A percentile compares a stretch with the other conserved stretches of the same genome.
Conservation (phyloP, 2,329 filamentous ascomycete species). For the Ophiostoma angusticollis region DNA sequence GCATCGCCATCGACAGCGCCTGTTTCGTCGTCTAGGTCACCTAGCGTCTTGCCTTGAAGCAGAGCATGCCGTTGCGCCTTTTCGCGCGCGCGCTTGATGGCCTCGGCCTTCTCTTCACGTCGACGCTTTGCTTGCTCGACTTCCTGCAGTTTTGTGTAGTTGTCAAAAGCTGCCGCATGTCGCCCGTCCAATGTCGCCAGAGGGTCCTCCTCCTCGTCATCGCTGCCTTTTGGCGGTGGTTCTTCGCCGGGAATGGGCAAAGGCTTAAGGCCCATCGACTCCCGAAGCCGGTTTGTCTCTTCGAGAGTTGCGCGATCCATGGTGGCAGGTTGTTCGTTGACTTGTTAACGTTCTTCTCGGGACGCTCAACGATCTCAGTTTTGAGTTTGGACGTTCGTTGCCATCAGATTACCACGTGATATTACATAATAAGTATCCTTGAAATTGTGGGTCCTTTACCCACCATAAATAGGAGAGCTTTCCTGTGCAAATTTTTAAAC, state of each 20-base stretch:
- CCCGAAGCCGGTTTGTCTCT: conserved; percentile 85
- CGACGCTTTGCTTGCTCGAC: conserved; percentile 65
- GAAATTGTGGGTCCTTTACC: conserved; percentile 4
- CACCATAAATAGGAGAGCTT: no score
- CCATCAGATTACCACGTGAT: conserved; percentile 12
- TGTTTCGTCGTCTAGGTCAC: conserved; percentile 53
- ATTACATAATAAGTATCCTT: neutral
- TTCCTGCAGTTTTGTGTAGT: conserved; percentile 52
- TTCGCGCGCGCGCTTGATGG: conserved; percentile 79
- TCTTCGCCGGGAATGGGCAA: conserved; percentile 63
- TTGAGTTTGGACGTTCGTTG: conserved; percentile 9
- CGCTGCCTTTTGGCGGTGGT: conserved; percentile 14
- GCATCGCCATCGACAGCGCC: conserved; percentile 50
- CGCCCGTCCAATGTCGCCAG: conserved; percentile 76
- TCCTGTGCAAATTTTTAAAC: conserved; percentile 13
- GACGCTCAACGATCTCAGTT: neutral
- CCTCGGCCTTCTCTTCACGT: conserved; percentile 68
- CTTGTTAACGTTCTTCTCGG: neutral
- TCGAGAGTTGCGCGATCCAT: conserved; percentile 68
- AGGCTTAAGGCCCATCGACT: conserved; percentile 79
- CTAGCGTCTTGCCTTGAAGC: conserved; percentile 72
- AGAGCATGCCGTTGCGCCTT: conserved; percentile 61
- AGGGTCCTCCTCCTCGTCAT: conserved; percentile 48
- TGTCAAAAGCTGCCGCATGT: conserved; percentile 59
- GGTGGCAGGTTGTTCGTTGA: conserved; percentile 13